phyloP scores from a whole-genome alignment of 176 grass and related monocot genomes.

The Oryza longistaminata region DNA sequence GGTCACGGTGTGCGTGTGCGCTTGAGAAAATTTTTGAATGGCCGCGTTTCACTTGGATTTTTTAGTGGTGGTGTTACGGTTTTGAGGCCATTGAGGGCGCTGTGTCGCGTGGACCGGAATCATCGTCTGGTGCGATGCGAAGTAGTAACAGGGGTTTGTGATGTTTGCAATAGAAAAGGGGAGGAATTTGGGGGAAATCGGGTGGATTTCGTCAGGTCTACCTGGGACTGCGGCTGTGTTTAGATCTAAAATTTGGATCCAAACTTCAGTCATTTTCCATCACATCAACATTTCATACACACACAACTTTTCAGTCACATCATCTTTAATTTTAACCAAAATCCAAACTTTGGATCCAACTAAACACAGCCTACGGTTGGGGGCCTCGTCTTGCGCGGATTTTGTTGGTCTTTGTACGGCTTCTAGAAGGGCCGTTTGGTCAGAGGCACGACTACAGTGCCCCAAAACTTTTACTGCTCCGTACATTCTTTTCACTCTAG shows the following conservation, averaged over 20 bases:
- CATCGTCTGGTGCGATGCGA: background rate
- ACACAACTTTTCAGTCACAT: too few species aligned
- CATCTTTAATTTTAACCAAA: too few species aligned
- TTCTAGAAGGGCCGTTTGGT: slow-evolving; percentile 9
- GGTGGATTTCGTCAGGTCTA: slow-evolving; percentile 18
- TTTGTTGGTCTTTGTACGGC: background rate
- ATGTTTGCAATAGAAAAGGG: background rate
- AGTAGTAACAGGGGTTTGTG: background rate
- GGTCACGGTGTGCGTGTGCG: background rate
- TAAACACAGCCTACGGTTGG: too few species aligned
- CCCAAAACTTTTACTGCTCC: background rate
- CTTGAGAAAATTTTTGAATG: background rate
- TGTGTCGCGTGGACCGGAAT: background rate
- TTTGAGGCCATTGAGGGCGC: background rate
- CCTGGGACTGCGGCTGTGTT: background rate
- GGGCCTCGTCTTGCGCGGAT: background rate
- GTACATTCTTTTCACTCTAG: too few species aligned
- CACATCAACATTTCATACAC: too few species aligned
- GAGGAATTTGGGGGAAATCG: background rate
- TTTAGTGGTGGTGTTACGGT: background rate
- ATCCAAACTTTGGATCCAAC: too few species aligned
- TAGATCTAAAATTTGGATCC: too few species aligned
- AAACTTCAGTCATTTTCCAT: too few species aligned
- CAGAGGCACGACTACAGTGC: background rate
- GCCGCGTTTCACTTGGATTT: background rate